These are phyloP conservation scores for Geranium brycei DNA, from an alignment of 345 rosid species.

Conservation along the genomic window DNA sequence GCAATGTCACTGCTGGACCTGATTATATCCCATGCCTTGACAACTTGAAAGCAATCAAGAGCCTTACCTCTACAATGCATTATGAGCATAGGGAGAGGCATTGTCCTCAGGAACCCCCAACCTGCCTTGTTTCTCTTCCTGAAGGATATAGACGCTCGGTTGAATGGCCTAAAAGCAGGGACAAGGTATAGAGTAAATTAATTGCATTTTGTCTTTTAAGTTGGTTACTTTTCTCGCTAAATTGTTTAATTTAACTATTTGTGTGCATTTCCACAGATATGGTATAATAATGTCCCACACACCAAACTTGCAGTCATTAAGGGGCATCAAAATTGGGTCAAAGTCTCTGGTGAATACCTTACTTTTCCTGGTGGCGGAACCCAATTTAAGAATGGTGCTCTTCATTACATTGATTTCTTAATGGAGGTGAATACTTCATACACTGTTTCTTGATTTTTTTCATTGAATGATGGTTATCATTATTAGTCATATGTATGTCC, in stretches of 20 bases:
- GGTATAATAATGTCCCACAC: constrained; percentile 89
- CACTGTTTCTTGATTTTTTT: too few species aligned
- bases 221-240: not conserved
- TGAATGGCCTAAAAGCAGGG: constrained; percentile 93
- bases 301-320: constrained; percentile 72
- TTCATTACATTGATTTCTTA: constrained; percentile 85
- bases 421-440: constrained; percentile 45
- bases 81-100: constrained; percentile 98
- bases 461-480: too few species aligned
- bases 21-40: constrained; percentile 98
- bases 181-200: constrained; percentile 38
- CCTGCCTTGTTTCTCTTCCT: constrained; percentile 83
- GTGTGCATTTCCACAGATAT: constrained; percentile 41
- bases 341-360: constrained; percentile 78
- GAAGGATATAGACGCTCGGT: constrained; percentile 67
- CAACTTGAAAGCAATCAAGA: constrained; percentile 65
- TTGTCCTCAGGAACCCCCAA: constrained; percentile 80
- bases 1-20: constrained; percentile 80
- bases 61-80: constrained; percentile 63
- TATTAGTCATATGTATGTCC: too few species aligned
- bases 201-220: not conserved
- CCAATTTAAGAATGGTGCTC: constrained; percentile 86
- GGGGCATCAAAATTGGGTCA: constrained; percentile 99
- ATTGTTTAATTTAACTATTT: constrained; percentile 1
- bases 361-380: constrained; percentile 99